A percentile compares a stretch with the other conserved stretches of the same genome.
phyloP scores from a whole-genome alignment of 78 protist species.

The Dictyostelium firmibasis region DNA sequence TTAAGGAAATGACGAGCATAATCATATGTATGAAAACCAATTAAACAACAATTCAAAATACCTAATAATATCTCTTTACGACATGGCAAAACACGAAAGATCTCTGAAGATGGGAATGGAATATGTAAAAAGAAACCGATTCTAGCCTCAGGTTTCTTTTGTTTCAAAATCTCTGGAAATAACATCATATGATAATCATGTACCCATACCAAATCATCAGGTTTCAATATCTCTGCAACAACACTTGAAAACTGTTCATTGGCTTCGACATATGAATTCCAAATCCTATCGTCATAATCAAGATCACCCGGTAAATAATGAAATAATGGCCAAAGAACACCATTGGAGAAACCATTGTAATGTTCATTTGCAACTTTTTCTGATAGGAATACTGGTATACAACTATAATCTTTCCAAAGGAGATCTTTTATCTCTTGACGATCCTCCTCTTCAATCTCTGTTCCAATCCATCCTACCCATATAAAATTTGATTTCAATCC shows the following conservation, averaged over 20 bases:
- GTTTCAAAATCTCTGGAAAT: conserved; percentile 84
- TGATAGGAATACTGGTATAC: conserved; percentile 84
- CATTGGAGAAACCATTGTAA: conserved; percentile 89
- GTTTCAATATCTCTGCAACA: conserved; percentile 48
- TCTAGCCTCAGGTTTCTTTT: conserved; percentile 52
- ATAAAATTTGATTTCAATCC: conserved; percentile 60
- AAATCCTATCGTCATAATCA: conserved; percentile 45
- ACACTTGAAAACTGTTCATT: conserved; percentile 75
- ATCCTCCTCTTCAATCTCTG: conserved; percentile 65
- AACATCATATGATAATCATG: conserved; percentile 97
- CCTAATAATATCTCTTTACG: conserved; percentile 86
- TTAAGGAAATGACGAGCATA: conserved; percentile 91
- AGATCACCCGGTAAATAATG: conserved; percentile 85
- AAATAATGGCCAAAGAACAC: conserved; percentile 90
- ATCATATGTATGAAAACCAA: conserved; percentile 92
- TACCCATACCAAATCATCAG: conserved; percentile 76
- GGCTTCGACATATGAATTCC: conserved; percentile 82
- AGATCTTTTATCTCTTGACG: conserved; percentile 9
- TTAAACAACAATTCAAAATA: conserved; percentile 82
- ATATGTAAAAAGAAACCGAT: conserved; percentile 95
- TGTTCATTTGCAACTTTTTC: conserved; percentile 60
- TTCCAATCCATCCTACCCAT: conserved; percentile 81
- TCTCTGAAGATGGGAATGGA: conserved; percentile 93
- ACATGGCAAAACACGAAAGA: conserved; percentile 91
- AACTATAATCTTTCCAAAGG: conserved; percentile 43